Evolutionary conservation across 768 basidiomycete genomes (phyloP).

Genomic region (Russula virescens): DNA sequence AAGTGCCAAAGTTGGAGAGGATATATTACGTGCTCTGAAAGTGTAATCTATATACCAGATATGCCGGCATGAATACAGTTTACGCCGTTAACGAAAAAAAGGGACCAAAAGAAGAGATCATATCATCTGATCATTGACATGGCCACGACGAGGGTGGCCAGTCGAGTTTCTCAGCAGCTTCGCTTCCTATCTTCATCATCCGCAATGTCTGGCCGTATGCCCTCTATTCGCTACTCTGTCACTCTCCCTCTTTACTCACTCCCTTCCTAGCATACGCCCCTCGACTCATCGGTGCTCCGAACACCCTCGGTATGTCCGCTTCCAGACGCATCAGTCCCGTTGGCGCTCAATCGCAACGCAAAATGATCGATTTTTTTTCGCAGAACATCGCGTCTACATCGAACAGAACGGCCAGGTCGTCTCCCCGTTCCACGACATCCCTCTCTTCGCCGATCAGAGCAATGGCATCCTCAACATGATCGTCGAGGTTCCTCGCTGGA

Average conservation of each 20-base stretch:
- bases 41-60: background rate
- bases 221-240: constrained; percentile 14
- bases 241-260: background rate
- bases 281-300: constrained; percentile 79
- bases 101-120: background rate
- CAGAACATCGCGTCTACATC: constrained; percentile 94
- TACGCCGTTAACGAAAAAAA: constrained; percentile 1
- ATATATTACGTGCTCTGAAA: constrained; percentile 42
- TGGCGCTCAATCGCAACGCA: background rate
- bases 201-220: constrained; percentile 54
- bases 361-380: background rate
- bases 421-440: constrained; percentile 93
- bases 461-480: constrained; percentile 98
- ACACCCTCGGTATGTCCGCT: constrained; percentile 77
- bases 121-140: constrained; percentile 7
- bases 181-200: constrained; percentile 47
- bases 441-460: constrained; percentile 93
- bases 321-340: background rate
- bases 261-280: constrained; percentile 52
- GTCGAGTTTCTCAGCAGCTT: constrained; percentile 59
- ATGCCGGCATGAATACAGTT: background rate
- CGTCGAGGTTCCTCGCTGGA: constrained; percentile 98
- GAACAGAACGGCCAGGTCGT: constrained; percentile 83
- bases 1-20: constrained; percentile 27
- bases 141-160: constrained; percentile 9